A percentile compares a stretch with the other conserved stretches of the same genome.
Evolutionary conservation across 352 stramenopile species (phyloP).

Genomic region (Phytophthora meadii): DNA sequence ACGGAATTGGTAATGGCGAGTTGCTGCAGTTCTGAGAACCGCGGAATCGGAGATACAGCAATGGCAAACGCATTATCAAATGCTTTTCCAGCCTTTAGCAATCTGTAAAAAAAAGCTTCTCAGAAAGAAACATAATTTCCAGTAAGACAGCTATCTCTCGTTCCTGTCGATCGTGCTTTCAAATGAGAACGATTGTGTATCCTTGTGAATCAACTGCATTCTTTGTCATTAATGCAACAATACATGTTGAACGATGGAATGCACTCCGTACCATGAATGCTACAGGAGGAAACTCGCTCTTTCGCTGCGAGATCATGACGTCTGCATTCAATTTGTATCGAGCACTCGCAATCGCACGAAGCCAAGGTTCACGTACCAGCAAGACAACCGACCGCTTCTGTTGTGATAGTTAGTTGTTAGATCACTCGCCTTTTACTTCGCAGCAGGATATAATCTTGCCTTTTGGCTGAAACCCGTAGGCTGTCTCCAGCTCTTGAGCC

Average conservation of each 20-base stretch:
- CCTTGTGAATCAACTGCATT: constrained; percentile 51
- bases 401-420: background rate
- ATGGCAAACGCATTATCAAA: constrained; percentile 69
- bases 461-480: constrained; percentile 66
- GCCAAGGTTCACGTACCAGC: constrained; percentile 40
- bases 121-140: background rate
- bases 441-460: constrained; percentile 18
- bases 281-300: constrained; percentile 68
- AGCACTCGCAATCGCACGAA: background rate
- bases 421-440: background rate
- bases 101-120: constrained; percentile 21
- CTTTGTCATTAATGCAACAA: constrained; percentile 1
- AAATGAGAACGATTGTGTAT: constrained; percentile 38
- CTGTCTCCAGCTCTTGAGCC: constrained; percentile 52
- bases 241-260: background rate
- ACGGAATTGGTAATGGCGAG: constrained; percentile 48
- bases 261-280: constrained; percentile 61
- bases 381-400: constrained; percentile 61
- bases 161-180: constrained; percentile 57
- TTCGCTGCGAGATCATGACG: constrained; percentile 81
- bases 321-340: constrained; percentile 36
- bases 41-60: constrained; percentile 51
- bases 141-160: background rate
- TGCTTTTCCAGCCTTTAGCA: constrained; percentile 64
- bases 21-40: constrained; percentile 55